phyloP scores from a whole-genome alignment of 306 rosid genomes.

The Trifolium pratense region DNA sequence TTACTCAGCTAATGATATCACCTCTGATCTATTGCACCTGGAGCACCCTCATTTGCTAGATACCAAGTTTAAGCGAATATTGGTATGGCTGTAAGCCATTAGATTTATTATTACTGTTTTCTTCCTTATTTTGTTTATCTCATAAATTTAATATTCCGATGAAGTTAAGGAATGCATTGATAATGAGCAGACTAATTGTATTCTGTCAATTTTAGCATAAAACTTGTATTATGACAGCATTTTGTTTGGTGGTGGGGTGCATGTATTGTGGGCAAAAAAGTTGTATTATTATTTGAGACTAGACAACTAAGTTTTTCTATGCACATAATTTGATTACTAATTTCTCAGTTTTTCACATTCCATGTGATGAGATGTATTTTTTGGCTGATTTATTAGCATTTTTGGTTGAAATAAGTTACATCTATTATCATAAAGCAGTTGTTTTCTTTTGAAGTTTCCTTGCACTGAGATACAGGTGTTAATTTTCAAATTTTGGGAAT shows the following conservation, averaged over 20 bases:
- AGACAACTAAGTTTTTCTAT: slow-evolving; percentile 19
- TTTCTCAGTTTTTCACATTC: slow-evolving; percentile 12
- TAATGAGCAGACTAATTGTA: slow-evolving; percentile 22
- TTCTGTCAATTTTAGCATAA: slow-evolving; percentile 30
- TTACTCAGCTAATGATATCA: slow-evolving; percentile 58
- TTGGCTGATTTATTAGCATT: slow-evolving; percentile 23
- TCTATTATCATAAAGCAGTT: neutral
- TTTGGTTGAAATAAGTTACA: slow-evolving; percentile 37
- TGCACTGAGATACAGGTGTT: no score
- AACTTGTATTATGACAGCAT: slow-evolving; percentile 10
- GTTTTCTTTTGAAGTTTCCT: slow-evolving; percentile 33
- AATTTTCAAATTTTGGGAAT: slow-evolving; percentile 21
- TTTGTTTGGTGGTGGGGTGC: neutral
- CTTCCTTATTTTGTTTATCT: slow-evolving; percentile 26
- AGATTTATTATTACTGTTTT: slow-evolving; percentile 22
- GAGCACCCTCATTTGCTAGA: slow-evolving; percentile 63
- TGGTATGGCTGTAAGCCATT: slow-evolving; percentile 62
- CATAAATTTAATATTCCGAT: slow-evolving; percentile 33
- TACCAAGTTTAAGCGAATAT: slow-evolving; percentile 75
- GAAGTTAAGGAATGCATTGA: slow-evolving; percentile 26
- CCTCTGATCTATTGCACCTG: slow-evolving; percentile 54
- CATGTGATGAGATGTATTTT: slow-evolving; percentile 23
- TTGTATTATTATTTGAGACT: slow-evolving; percentile 5
- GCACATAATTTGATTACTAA: slow-evolving; percentile 7
- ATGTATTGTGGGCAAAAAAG: neutral